Conservation (phyloP, 2,329 filamentous ascomycete species). For the Aaosphaeria arxii region DNA sequence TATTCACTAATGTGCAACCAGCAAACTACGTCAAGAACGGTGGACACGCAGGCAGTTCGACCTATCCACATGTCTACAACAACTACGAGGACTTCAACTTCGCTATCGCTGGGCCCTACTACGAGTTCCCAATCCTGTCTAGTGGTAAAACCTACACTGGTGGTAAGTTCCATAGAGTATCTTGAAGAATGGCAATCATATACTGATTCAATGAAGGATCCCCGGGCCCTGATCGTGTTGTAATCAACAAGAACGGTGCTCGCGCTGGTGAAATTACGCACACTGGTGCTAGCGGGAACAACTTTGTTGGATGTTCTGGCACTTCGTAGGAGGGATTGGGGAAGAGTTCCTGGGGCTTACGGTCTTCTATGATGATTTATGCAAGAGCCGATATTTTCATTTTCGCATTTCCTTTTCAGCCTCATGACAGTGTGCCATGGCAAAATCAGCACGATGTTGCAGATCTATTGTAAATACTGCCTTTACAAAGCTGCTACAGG, state of each 20-base stretch:
- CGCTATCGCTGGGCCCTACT: conserved; percentile 55
- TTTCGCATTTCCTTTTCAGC: no score
- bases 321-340: neutral
- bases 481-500: no score
- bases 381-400: no score
- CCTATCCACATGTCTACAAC: conserved; percentile 60
- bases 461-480: no score
- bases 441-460: no score
- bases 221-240: conserved; percentile 65
- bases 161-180: conserved; percentile 38
- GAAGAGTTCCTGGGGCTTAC: no score
- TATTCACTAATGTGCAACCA: neutral
- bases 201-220: conserved; percentile 41
- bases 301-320: conserved; percentile 62
- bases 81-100: conserved; percentile 64
- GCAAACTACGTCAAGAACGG: conserved; percentile 45
- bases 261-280: conserved; percentile 67
- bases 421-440: no score
- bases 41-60: conserved; percentile 36
- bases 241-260: conserved; percentile 57
- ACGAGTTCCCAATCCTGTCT: conserved; percentile 60
- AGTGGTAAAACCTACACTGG: conserved; percentile 52
- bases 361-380: no score
- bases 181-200: neutral
- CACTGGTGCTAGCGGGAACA: conserved; percentile 65